Percentiles rank a stretch among this genome's conserved stretches.
These are phyloP conservation scores for Chondrostereum purpureum DNA, from an alignment of 1,284 basidiomycete genomes.

Conservation along the genomic window DNA sequence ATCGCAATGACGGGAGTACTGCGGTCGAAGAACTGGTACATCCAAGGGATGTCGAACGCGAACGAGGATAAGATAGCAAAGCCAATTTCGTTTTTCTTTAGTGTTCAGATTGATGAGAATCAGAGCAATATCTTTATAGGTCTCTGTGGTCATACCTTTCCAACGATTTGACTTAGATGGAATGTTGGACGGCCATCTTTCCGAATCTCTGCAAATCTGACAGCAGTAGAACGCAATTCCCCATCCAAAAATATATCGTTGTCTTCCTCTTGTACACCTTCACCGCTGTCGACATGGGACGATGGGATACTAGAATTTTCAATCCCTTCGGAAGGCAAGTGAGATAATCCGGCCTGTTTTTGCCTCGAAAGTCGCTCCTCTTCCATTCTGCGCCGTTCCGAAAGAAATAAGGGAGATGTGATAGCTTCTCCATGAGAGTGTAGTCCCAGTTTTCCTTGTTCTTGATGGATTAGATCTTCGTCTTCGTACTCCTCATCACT, in stretches of 20 bases:
- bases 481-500: too few species aligned
- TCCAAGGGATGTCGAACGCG: constrained; percentile 55
- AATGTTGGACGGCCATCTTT: constrained; percentile 57
- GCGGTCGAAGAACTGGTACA: constrained; percentile 60
- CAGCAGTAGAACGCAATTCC: constrained; percentile 68
- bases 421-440: too few species aligned
- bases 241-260: constrained; percentile 60
- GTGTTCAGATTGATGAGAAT: too few species aligned
- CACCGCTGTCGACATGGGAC: too few species aligned
- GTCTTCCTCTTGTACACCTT: constrained; percentile 24
- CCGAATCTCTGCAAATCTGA: constrained; percentile 46
- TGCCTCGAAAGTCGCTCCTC: constrained; percentile 57
- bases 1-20: constrained; percentile 66
- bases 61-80: constrained; percentile 74
- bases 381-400: constrained; percentile 62
- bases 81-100: too few species aligned
- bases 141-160: constrained; percentile 43
- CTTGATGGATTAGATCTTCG: too few species aligned
- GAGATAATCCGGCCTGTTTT: constrained; percentile 37
- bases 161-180: constrained; percentile 57
- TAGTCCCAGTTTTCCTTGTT: too few species aligned
- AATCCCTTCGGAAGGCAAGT: too few species aligned
- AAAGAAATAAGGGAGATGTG: too few species aligned
- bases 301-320: too few species aligned
- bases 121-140: constrained; percentile 5